Evolutionary conservation across 2,329 filamentous ascomycete species (phyloP), one percentile per base, ranked within the genome.

Genomic region (Cryphonectria japonica): DNA sequence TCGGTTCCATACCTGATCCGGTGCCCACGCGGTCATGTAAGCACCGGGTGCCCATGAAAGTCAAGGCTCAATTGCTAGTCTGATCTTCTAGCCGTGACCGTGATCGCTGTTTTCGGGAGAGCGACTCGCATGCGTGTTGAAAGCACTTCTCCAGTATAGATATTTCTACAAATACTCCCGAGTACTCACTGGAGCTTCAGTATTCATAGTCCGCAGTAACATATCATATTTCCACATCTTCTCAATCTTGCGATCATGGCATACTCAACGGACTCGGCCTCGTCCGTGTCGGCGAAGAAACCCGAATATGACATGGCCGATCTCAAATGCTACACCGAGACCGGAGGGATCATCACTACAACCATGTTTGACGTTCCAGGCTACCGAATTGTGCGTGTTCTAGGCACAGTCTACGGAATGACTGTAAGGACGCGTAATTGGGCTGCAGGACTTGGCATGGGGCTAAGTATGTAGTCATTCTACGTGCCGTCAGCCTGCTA

Each of bases 361-460:
- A 90, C 88, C 68, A 90, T 89, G 87, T 88, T 87, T 79, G 88
- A 90, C 76, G 79, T 91, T 32, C 88, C 88, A 0, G 88, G 88
- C 9, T 90, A 90, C 52, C 52, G 52, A 14, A 7, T 90, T 64
- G 84, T 85, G 52, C 83, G 82, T 68, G 85, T 89, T 1, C 84
- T 91, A 7, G 88, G 88, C 68, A 85, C 87, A 9, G 85, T 86
- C 78, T 76, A 80, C 76, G 75, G 84, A 78, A 71, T 84, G 59
- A 79, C 78, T 74, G 73, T 81, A 73, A 67, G 80, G 66, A 86
- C 85, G 22, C 85, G 88, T 65, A 90, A 90, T 80, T 85, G 86
- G 78, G 88, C 85, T 6, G 86, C 88, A 2, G 83, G 84, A 54
- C 75, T 90, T 26, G 84, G 83, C 70, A 88, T 89, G 81, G 85